Percentiles rank a stretch among this genome's conserved stretches.
Evolutionary conservation across 169 alveolate species (phyloP).

Genomic region (Besnoitia besnoiti): DNA sequence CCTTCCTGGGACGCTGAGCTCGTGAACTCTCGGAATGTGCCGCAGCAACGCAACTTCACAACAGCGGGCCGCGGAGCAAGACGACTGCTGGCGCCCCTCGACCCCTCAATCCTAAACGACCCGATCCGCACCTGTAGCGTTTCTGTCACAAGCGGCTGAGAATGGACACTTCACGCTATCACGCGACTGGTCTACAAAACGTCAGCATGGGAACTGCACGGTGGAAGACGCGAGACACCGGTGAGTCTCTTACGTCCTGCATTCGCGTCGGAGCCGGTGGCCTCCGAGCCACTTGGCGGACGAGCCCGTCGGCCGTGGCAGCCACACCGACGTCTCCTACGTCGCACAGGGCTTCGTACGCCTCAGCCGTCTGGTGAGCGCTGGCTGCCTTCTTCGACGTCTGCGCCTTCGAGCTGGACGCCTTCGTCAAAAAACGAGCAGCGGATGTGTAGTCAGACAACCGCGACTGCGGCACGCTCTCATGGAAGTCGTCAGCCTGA

Average conservation of each 20-base stretch:
- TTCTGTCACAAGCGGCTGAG: too few relatives aligned
- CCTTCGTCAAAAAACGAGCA: conserved; percentile 24
- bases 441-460: conserved; percentile 63
- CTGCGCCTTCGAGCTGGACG: neutral
- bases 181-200: too few relatives aligned
- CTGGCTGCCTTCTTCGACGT: neutral
- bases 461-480: conserved; percentile 63
- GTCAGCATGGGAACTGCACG: too few relatives aligned
- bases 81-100: too few relatives aligned
- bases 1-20: neutral
- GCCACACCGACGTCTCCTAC: conserved; percentile 16
- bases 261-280: conserved; percentile 67
- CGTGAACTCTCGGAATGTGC: neutral
- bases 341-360: neutral
- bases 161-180: too few relatives aligned
- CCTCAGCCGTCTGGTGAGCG: neutral
- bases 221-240: too few relatives aligned
- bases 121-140: too few relatives aligned
- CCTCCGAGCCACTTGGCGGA: conserved; percentile 56
- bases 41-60: neutral
- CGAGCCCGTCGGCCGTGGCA: neutral
- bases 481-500: conserved; percentile 65
- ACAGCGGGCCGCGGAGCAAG: too few relatives aligned
- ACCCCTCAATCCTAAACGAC: too few relatives aligned
- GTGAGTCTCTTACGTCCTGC: conserved; percentile 62